phyloP scores from a whole-genome alignment of 2,329 filamentous ascomycete genomes.

The Trichophyton rubrum region DNA sequence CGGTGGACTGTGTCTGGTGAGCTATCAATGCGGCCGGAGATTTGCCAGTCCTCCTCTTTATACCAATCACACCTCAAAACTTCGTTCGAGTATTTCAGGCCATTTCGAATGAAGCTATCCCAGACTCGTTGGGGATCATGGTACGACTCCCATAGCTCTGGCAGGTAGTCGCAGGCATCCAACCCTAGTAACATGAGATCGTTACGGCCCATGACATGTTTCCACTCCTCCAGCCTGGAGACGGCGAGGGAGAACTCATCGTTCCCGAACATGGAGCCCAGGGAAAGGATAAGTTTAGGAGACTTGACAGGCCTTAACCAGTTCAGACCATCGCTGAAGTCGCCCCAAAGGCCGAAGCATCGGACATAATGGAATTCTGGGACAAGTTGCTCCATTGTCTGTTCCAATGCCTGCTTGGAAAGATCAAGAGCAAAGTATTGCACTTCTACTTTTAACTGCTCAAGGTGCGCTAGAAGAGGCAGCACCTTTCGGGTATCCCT shows the following conservation, averaged over 20 bases:
- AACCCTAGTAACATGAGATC: constrained; percentile 3
- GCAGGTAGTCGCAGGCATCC: not conserved
- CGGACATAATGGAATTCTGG: not conserved
- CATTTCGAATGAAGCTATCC: constrained; percentile 5
- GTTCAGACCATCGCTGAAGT: constrained; percentile 3
- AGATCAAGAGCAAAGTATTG: constrained; percentile 6
- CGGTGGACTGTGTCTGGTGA: constrained; percentile 1
- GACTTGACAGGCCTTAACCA: constrained; percentile 2
- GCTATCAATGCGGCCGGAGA: not conserved
- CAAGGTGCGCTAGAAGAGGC: not conserved
- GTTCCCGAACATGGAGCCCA: constrained; percentile 6
- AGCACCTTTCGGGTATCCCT: constrained; percentile 2
- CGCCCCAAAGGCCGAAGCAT: constrained; percentile 6
- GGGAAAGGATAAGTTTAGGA: constrained; percentile 4
- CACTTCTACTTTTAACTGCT: not conserved
- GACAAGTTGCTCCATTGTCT: not conserved
- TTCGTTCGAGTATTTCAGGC: constrained; percentile 5
- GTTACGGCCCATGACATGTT: not conserved
- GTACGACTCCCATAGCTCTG: not conserved
- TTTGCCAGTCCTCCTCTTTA: constrained; percentile 3
- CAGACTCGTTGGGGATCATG: not conserved
- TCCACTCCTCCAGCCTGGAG: constrained; percentile 1
- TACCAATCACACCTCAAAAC: constrained; percentile 4
- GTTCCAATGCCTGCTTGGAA: not conserved
- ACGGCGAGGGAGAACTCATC: constrained; percentile 3